Evolutionary conservation across 2,329 filamentous ascomycete genomes (phyloP), one percentile per base, ranked within the genome.

Genomic region (Phoma herbarum): DNA sequence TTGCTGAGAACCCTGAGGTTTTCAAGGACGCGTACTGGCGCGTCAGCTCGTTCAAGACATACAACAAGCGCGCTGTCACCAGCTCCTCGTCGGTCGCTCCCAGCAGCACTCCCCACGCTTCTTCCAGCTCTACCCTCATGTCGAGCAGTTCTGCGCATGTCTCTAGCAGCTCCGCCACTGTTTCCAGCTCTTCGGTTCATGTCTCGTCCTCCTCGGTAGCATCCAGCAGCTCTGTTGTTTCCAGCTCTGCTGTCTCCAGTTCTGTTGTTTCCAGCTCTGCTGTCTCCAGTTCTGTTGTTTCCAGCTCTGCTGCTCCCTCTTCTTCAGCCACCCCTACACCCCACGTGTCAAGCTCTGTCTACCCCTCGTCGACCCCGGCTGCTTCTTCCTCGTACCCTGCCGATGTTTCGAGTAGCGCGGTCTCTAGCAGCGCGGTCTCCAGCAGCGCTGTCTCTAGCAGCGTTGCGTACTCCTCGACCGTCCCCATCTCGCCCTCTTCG

Each of bases 21-120:
- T 96, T 94, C 75, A 71, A 78, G 31, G 82, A 93, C 26, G 84
- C 90, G 1, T 95, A 89, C 79, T 96, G 91, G 90, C 76, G 84
- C 59, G 84, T 96, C 75, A 69, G 59, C 47, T 73, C 49, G 18
- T 70, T 72, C 62, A 69, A 71, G 60, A 68, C 69, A 1, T 71
- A 60, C 52, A 64, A 59, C 20, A 62, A 62, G 51, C 61, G 57
- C 18, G 31, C 22, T 12, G 33, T 51, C 9, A 23, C 39, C 8
- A 66, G 53, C 61, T 67, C 66, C 23, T 63, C 66, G 18, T 63
- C 67, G 31, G 47, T 58, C 3, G 52, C 45, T 35, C 55, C 56
- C 9, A 54, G 43, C 39, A 55, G 52, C 41, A 58, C 60, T 8
- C 39, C 59, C 35, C 52, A 42, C 23, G 50, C n/a, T 20, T 62